Base-by-base conservation (phyloP, 768 basidiomycete species). In the Rhodosporidiobolus sp. region DNA sequence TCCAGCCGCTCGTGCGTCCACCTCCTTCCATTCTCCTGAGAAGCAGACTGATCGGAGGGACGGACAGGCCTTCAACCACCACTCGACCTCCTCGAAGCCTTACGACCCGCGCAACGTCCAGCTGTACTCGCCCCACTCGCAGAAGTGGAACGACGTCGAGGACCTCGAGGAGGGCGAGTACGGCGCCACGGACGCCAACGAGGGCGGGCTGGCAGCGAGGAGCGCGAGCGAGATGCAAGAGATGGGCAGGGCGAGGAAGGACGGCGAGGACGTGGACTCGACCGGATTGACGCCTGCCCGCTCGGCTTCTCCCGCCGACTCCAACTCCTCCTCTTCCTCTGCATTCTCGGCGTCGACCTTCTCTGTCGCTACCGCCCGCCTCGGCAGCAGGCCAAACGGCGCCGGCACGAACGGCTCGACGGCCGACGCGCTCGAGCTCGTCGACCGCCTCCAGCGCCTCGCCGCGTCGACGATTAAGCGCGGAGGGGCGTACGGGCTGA, bases 401-500 rank as follows among this genome's bases (percentile, higher is more conserved):
- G 26, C 38, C 22, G 24, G 22, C n/a, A 14, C 22, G n/a, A 3
- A 6, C 24, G 9, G 14, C 22, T 16, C 63, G 14, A n/a, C 34
- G 11, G 14, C 26, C 46, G 20, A 10, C 10, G 22, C 8, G 20
- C 11, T 43, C 26, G 32, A 38, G 30, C 32, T 32, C 26, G 17
- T 53, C 48, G 50, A 53, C 10, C 35, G 22, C 38, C 63, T 73
- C 12, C 3, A 24, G 17, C 14, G 4, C 3, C 49, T 65, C 53
- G 35, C 63, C 8, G n/a, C 26, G 3, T 2, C 9, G 12, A 20
- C 30, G 22, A 69, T 73, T 22, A 52, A 69, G 5, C 63, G 72
- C 46, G 72, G 72, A 3, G 72, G 67, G 24, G 58, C 63, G 7
- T 65, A 48, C 63, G 72, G 72, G 26, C 43, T 73, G 22, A 68